phyloP scores from a whole-genome alignment of 108 stramenopile genomes.

The Aureococcus anophagefferens region DNA sequence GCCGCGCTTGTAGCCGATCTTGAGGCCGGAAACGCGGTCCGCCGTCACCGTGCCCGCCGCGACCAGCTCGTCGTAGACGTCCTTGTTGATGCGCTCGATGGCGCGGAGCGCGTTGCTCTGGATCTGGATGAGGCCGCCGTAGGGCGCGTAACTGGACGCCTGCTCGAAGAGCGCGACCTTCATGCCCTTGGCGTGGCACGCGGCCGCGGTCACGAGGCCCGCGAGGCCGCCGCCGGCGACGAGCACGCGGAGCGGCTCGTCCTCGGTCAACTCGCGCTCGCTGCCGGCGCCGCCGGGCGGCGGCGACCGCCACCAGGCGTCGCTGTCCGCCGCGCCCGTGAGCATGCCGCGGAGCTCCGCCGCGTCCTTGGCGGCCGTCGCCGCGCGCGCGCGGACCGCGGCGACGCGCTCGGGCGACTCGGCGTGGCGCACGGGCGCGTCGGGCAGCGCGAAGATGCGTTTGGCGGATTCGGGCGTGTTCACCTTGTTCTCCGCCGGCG shows the following conservation, averaged over 20 bases:
- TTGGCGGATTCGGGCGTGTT: slow-evolving; percentile 56
- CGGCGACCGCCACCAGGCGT: slow-evolving; percentile 62
- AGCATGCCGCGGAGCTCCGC: slow-evolving; percentile 44
- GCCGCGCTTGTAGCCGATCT: slow-evolving; percentile 77
- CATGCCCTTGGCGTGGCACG: slow-evolving; percentile 79
- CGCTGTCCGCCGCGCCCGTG: slow-evolving; percentile 36
- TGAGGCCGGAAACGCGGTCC: slow-evolving; percentile 71
- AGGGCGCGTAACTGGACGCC: slow-evolving; percentile 74
- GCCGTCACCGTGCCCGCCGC: slow-evolving; percentile 75
- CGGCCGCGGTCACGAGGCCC: slow-evolving; percentile 71
- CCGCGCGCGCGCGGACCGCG: slow-evolving; percentile 48
- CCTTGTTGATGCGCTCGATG: slow-evolving; percentile 72
- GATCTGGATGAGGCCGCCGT: slow-evolving; percentile 96
- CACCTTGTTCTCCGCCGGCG: slow-evolving; percentile 45
- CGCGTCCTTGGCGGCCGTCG: slow-evolving; percentile 60
- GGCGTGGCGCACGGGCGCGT: slow-evolving; percentile 53
- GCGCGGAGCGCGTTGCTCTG: slow-evolving; percentile 88
- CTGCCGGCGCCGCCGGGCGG: slow-evolving; percentile 8
- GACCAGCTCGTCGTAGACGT: slow-evolving; percentile 60
- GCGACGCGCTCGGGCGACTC: slow-evolving; percentile 58
- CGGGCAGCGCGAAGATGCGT: slow-evolving; percentile 36
- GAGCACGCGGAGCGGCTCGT: slow-evolving; percentile 60
- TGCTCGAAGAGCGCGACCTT: slow-evolving; percentile 81
- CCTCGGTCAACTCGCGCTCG: slow-evolving; percentile 49
- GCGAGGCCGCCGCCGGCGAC: slow-evolving; percentile 76